Conservation (phyloP, 106 monocot genomes). For the Amphibolis antarctica region DNA sequence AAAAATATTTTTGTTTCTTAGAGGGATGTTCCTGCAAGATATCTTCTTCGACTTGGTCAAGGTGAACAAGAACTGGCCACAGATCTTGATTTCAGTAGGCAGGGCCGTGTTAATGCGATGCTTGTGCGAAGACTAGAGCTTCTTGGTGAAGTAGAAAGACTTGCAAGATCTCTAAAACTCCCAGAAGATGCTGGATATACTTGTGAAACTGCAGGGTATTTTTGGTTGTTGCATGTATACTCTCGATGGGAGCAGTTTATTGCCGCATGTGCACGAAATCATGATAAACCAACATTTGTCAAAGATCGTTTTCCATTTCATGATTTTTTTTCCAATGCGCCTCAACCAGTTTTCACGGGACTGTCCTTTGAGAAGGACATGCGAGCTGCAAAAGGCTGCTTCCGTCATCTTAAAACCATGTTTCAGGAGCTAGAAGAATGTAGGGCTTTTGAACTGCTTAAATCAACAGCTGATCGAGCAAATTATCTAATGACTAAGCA, state of each 20-base stretch:
- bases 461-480: conserved; percentile 92
- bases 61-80: conserved; percentile 99
- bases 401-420: conserved; percentile 85
- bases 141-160: conserved; percentile 76
- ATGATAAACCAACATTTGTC: conserved; percentile 62
- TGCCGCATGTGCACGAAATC: conserved; percentile 60
- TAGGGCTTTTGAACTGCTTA: conserved; percentile 91
- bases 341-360: conserved; percentile 57
- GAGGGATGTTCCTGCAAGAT: conserved; percentile 98
- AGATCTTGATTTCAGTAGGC: conserved; percentile 97
- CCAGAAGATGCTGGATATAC: conserved; percentile 96
- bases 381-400: conserved; percentile 85
- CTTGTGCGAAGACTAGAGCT: conserved; percentile 86
- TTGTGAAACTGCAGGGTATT: conserved; percentile 96
- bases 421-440: conserved; percentile 98
- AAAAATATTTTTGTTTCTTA: conserved; percentile 10
- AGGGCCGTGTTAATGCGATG: conserved; percentile 98
- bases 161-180: conserved; percentile 78
- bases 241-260: conserved; percentile 98
- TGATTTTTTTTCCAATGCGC: conserved; percentile 68
- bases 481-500: conserved; percentile 99
- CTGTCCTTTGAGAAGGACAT: conserved; percentile 92
- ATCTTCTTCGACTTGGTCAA: conserved; percentile 94
- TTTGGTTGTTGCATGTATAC: conserved; percentile 95
- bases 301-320: conserved; percentile 78